These are phyloP conservation scores for Coniochaeta sp. DNA, from an alignment of 2,329 filamentous ascomycete species.

Conservation along the genomic window DNA sequence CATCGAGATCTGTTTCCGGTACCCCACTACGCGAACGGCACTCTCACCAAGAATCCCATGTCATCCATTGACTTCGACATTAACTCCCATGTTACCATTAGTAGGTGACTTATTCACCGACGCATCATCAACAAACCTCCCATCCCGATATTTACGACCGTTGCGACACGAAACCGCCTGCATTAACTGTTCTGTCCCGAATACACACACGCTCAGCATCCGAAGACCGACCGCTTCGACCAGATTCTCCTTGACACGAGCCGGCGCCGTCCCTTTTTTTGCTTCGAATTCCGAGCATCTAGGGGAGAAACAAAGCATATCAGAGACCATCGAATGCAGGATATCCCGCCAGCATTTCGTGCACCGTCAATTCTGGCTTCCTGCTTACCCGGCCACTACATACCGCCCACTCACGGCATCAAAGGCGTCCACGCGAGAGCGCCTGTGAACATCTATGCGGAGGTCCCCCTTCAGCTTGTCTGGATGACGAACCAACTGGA, in stretches of 20 bases:
- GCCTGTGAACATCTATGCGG: neutral
- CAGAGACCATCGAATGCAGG: neutral
- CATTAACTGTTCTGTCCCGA: too few species aligned
- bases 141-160: neutral
- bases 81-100: neutral
- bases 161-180: neutral
- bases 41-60: neutral
- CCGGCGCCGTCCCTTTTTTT: neutral
- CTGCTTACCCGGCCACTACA: neutral
- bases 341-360: neutral
- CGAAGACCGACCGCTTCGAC: neutral
- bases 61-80: slow-evolving; percentile 1
- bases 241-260: neutral
- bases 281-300: neutral
- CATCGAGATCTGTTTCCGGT: slow-evolving; percentile 1
- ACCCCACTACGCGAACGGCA: slow-evolving; percentile 1
- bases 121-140: neutral
- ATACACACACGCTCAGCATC: too few species aligned
- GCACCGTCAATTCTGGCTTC: neutral
- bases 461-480: slow-evolving; percentile 4
- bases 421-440: neutral
- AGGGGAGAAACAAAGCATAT: too few species aligned
- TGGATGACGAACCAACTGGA: slow-evolving; percentile 58
- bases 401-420: neutral
- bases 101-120: neutral